Evolutionary conservation across 2,329 filamentous ascomycete genomes (phyloP).

Genomic region (Thelonectria blattea): DNA sequence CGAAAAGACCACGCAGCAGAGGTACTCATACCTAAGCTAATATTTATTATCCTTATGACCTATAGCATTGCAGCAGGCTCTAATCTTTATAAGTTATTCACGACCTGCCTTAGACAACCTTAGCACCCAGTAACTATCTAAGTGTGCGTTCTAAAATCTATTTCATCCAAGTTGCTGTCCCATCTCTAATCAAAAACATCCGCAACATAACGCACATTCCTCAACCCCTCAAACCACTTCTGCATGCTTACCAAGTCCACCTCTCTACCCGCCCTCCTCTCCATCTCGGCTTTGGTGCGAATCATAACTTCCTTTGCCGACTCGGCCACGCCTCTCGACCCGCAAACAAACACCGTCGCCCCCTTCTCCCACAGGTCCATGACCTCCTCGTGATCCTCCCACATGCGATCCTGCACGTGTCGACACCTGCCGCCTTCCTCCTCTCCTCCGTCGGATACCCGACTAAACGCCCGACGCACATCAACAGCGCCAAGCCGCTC

Average conservation of each 20-base stretch:
- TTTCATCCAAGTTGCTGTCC: too few relatives aligned
- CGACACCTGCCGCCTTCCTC: constrained; percentile 50
- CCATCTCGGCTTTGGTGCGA: constrained; percentile 42
- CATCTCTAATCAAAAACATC: constrained; percentile 62
- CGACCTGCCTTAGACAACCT: too few relatives aligned
- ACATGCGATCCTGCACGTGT: constrained; percentile 50
- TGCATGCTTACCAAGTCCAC: constrained; percentile 43
- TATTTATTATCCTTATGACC: too few relatives aligned
- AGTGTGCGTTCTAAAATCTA: too few relatives aligned
- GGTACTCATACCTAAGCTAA: too few relatives aligned
- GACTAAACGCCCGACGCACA: constrained; percentile 61
- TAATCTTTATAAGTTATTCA: too few relatives aligned
- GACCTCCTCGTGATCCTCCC: constrained; percentile 43
- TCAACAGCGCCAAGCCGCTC: constrained; percentile 54
- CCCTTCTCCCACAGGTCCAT: constrained; percentile 46
- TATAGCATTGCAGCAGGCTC: too few relatives aligned
- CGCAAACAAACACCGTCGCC: constrained; percentile 66
- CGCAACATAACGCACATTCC: constrained; percentile 60
- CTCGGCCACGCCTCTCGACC: constrained; percentile 54
- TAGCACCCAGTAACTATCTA: neutral
- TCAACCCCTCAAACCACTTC: constrained; percentile 52
- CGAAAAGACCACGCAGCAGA: too few relatives aligned
- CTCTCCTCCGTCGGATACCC: constrained; percentile 40
- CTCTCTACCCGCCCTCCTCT: constrained; percentile 25
- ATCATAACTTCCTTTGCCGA: constrained; percentile 42